These are phyloP conservation scores for Microbotryum scabiosae DNA, from an alignment of 1,284 basidiomycete species.

Conservation along the genomic window DNA sequence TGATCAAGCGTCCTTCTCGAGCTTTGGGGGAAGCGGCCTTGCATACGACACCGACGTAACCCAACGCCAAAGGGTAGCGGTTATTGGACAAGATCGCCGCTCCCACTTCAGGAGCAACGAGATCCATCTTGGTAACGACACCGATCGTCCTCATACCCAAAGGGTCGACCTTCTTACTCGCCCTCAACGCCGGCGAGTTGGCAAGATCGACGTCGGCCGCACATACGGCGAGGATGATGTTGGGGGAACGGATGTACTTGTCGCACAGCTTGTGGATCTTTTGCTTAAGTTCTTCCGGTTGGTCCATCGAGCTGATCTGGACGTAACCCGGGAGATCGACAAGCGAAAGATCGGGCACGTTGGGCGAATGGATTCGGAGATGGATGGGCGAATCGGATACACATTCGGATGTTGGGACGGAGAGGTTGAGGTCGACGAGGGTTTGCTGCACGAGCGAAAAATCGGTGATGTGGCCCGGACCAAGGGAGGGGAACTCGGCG, in stretches of 20 bases:
- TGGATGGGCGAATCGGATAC: conserved; percentile 95
- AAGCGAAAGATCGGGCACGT: conserved; percentile 91
- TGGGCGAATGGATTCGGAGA: conserved; percentile 87
- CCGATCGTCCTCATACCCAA: conserved; percentile 91
- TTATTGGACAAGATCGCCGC: conserved; percentile 76
- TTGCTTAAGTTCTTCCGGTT: conserved; percentile 88
- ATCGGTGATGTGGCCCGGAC: conserved; percentile 77
- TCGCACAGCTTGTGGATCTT: conserved; percentile 86
- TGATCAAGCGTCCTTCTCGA: conserved; percentile 32
- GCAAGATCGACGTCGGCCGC: conserved; percentile 97
- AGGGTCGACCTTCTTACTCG: conserved; percentile 88
- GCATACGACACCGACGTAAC: conserved; percentile 95
- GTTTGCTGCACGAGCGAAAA: conserved; percentile 85
- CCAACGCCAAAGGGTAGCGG: conserved; percentile 92
- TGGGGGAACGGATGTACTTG: conserved; percentile 93
- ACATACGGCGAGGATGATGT: conserved; percentile 95
- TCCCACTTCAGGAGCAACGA: conserved; percentile 78
- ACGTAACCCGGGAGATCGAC: conserved; percentile 98
- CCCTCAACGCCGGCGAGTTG: conserved; percentile 90
- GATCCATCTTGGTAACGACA: conserved; percentile 98
- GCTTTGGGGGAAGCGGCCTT: conserved; percentile 48
- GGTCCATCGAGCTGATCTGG: conserved; percentile 89
- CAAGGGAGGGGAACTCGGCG: conserved; percentile 86
- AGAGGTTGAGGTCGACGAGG: conserved; percentile 88
- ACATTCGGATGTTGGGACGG: conserved; percentile 76